These are phyloP conservation scores for Suhomyces pyralidae DNA, from an alignment of 805 yeast genomes.

Conservation along the genomic window DNA sequence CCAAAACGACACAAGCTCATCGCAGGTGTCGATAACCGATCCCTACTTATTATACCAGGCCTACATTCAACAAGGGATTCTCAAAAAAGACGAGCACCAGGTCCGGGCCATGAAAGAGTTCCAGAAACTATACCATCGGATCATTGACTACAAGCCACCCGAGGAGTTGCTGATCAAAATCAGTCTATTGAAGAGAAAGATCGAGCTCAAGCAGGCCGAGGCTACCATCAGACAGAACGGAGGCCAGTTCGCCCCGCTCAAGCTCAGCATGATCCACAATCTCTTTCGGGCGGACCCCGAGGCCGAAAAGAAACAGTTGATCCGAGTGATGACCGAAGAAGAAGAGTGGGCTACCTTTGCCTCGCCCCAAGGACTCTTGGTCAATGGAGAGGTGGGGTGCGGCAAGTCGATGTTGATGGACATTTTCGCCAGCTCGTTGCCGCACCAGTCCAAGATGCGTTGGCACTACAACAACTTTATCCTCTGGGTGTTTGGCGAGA, in stretches of 20 bases:
- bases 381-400: slow-evolving; percentile 69
- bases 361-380: slow-evolving; percentile 62
- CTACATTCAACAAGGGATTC: slow-evolving; percentile 48
- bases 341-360: slow-evolving; percentile 53
- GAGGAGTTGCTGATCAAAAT: slow-evolving; percentile 44
- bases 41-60: slow-evolving; percentile 57
- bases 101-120: slow-evolving; percentile 60
- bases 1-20: slow-evolving; percentile 5
- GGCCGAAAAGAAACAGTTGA: slow-evolving; percentile 37
- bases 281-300: slow-evolving; percentile 31
- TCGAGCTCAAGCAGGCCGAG: slow-evolving; percentile 33
- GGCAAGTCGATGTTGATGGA: slow-evolving; percentile 76
- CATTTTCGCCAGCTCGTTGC: slow-evolving; percentile 63
- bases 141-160: slow-evolving; percentile 59
- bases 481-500: slow-evolving; percentile 62
- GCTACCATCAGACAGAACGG: slow-evolving; percentile 10
- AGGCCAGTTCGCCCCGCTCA: slow-evolving; percentile 1
- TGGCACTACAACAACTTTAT: slow-evolving; percentile 74
- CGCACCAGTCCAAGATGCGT: slow-evolving; percentile 59
- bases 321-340: slow-evolving; percentile 54
- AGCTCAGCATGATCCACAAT: slow-evolving; percentile 16
- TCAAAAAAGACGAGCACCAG: slow-evolving; percentile 57
- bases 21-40: slow-evolving; percentile 52
- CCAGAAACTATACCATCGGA: slow-evolving; percentile 56
- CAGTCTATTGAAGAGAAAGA: slow-evolving; percentile 34